These are phyloP conservation scores for Keithomyces neogunnii DNA, from an alignment of 2,329 filamentous ascomycete genomes.

Conservation along the genomic window DNA sequence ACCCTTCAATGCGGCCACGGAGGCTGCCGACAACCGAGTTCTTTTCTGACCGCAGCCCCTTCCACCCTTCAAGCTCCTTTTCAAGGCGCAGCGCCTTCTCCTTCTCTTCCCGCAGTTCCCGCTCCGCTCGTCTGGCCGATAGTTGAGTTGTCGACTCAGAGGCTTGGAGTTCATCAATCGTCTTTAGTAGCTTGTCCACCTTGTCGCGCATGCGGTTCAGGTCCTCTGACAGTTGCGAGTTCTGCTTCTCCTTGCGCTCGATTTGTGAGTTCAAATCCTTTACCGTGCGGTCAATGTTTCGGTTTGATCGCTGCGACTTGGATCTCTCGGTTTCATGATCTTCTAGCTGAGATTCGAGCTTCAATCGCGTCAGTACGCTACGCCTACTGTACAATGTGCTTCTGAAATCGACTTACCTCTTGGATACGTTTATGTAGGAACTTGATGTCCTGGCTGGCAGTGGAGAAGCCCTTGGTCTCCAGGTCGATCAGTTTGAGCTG, in stretches of 20 bases:
- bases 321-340: conserved; percentile 70
- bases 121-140: conserved; percentile 73
- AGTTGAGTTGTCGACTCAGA: conserved; percentile 78
- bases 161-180: conserved; percentile 89
- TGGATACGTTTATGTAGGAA: conserved; percentile 92
- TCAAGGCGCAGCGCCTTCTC: conserved; percentile 78
- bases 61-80: conserved; percentile 78
- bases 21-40: conserved; percentile 33
- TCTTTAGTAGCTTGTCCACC: conserved; percentile 77
- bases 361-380: conserved; percentile 15
- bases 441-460: conserved; percentile 86
- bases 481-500: conserved; percentile 86
- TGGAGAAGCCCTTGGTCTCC: conserved; percentile 95
- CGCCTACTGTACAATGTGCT: not conserved
- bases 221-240: conserved; percentile 72
- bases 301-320: conserved; percentile 76
- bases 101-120: conserved; percentile 80
- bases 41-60: conserved; percentile 64
- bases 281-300: conserved; percentile 88
- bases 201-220: conserved; percentile 81
- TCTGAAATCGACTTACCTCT: conserved; percentile 57
- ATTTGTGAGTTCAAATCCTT: conserved; percentile 90
- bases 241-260: conserved; percentile 85
- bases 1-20: conserved; percentile 29
- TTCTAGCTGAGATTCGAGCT: conserved; percentile 86